phyloP scores from a whole-genome alignment of 306 rosid species.

The Notholithocarpus densiflorus region DNA sequence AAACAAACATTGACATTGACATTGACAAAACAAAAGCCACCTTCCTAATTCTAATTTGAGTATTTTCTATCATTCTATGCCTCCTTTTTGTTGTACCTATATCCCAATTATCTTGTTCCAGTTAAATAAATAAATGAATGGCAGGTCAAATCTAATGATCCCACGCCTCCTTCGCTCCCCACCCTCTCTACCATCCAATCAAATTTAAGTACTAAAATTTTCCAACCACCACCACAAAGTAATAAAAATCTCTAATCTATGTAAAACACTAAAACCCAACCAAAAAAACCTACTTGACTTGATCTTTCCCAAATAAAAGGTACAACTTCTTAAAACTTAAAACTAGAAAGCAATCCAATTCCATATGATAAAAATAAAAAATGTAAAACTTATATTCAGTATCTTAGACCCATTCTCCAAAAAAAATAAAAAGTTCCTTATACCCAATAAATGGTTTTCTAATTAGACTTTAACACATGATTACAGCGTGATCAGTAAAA shows the following conservation, averaged over 20 bases:
- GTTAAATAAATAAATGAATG: too few relatives aligned
- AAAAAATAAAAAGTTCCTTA: not conserved
- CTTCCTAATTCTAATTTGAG: too few relatives aligned
- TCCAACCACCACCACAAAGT: not conserved
- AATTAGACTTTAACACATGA: too few relatives aligned
- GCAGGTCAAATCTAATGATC: not conserved
- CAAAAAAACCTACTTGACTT: too few relatives aligned
- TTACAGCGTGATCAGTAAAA: fast-evolving
- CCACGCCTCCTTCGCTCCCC: not conserved
- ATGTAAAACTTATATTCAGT: too few relatives aligned
- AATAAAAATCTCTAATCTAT: not conserved
- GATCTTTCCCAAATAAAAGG: not conserved
- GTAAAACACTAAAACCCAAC: not conserved
- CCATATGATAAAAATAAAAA: too few relatives aligned
- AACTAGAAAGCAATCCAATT: not conserved
- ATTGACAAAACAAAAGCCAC: not conserved
- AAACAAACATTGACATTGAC: not conserved
- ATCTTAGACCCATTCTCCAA: not conserved
- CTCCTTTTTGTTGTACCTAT: not conserved
- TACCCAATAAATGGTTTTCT: too few relatives aligned
- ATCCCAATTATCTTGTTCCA: too few relatives aligned
- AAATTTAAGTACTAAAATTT: not conserved
- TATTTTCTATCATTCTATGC: not conserved
- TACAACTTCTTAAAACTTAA: not conserved
- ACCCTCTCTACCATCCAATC: not conserved